Evolutionary conservation across 78 protist genomes (phyloP), one percentile per base, ranked within the genome.

Genomic region (Polysphondylium violaceum): DNA sequence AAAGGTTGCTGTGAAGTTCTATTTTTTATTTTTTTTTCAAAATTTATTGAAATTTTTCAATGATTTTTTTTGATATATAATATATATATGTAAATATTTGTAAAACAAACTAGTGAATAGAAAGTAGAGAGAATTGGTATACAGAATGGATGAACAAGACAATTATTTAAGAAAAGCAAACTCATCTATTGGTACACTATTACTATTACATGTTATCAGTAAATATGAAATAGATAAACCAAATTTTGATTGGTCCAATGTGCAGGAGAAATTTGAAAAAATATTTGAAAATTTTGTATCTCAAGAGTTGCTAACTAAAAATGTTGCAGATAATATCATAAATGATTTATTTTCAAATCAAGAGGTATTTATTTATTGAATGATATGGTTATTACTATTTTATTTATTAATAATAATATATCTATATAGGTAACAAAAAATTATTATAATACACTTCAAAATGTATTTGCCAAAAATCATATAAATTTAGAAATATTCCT

Each of bases 391-490:
- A 36, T 36, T 61, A 2, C 1, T 61, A 7, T 41, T 6, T 58
- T 14, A 43, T 27, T 9, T 43, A 35, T 33, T n/a, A 61, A 8
- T 19, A 33, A 12, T 9, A 63, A 29, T 63, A 11, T 17, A 35
- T 38, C n/a, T 12, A 1, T 40, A 43, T n/a, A 79, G 88, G 76
- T 67, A 43, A 53, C 68, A 41, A 41, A 81, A 67, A 7, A 7
- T 55, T 81, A 68, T 58, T 81, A 58, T 69, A 29, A 67, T 69
- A 81, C 23, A 69, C 16, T 81, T 16, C 38, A 69, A 58, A 33
- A 73, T 12, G n/a, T 56, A 2, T 69, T 41, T 53, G 6, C 67
- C 27, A 69, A 67, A 41, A 64, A 81, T 50, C 58, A 71, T 76
- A 31, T 21, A 23, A 31, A 64, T 35, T 77, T 77, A 50, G 88